phyloP scores from a whole-genome alignment of 768 basidiomycete species.

The Boletus insuetus region DNA sequence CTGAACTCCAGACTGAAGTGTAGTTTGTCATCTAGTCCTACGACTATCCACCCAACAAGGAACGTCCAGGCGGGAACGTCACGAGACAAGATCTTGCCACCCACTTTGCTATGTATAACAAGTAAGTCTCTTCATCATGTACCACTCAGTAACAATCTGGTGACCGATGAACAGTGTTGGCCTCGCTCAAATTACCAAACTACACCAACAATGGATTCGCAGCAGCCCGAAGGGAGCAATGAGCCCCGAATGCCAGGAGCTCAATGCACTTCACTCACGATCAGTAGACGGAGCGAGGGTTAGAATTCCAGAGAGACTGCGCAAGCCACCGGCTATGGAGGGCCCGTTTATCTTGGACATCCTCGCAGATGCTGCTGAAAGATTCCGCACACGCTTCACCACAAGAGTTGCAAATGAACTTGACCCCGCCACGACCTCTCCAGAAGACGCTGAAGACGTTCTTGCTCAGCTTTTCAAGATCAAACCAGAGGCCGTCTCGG shows the following conservation, averaged over 20 bases:
- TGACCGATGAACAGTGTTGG: conserved; percentile 41
- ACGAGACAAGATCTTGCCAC: conserved; percentile 56
- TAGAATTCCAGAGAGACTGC: conserved; percentile 31
- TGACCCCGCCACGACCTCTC: conserved; percentile 24
- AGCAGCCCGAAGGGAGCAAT: conserved; percentile 54
- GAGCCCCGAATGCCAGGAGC: conserved; percentile 63
- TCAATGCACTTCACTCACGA: conserved; percentile 69
- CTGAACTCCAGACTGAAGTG: neutral
- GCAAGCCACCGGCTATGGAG: conserved; percentile 42
- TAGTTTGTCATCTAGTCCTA: conserved; percentile 44
- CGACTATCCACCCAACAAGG: conserved; percentile 64
- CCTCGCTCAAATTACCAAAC: conserved; percentile 52
- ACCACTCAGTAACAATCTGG: neutral
- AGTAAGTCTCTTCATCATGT: conserved; percentile 35
- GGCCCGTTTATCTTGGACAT: conserved; percentile 52
- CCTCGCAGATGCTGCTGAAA: conserved; percentile 44
- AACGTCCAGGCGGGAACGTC: conserved; percentile 45
- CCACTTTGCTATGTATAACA: conserved; percentile 66
- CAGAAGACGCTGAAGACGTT: conserved; percentile 40
- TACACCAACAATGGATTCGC: conserved; percentile 62
- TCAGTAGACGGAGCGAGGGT: conserved; percentile 65
- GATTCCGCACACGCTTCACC: conserved; percentile 46
- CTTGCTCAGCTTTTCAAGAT: conserved; percentile 47
- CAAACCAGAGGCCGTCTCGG: conserved; percentile 53
- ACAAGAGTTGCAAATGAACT: conserved; percentile 24